Evolutionary conservation across 164 flowering plant species (phyloP), one percentile per base, ranked within the genome.

Genomic region (Annona cherimola): DNA sequence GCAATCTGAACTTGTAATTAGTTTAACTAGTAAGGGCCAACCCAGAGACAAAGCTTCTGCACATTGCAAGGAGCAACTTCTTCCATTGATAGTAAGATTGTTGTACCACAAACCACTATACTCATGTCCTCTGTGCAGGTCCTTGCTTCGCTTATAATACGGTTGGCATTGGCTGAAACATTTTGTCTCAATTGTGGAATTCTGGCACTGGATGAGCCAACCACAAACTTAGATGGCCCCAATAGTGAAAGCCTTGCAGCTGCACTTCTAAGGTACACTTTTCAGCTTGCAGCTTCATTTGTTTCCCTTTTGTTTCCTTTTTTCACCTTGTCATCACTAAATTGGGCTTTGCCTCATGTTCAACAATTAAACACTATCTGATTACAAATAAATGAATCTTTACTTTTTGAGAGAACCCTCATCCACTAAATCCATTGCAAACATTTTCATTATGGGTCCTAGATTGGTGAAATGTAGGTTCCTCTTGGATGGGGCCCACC

Each of bases 101-200:
- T 18, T 19, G 8, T 66, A 43, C 4, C 41, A 42, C 44, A 41
- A 64, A 4, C 7, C 41, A 11, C 16, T 18, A 66, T 26, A 43
- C 54, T 66, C n/a, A 66, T 3, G 0, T 20, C 8, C 3, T 16
- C 9, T 68, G 42, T n/a, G 75, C 83, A 94, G 98, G 99, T 95
- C 67, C 98, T 95, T 76, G 99, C 99, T 76, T 95, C 99, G 6
- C 89, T 95, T 54, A 93, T 95, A 64, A 93, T 95, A 76, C 82
- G 99, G 67, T 82, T 95, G 85, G 98, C 99, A 64, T 75, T 95
- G 64, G 99, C 99, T 6, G 99, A 95, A 77, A 95, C 99, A 0
- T 95, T 95, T 77, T 95, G 99, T 84, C 92, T 95, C 73, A 91
- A 91, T 75, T 95, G 99, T 82, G 99, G 99, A 77, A 95, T 93